A percentile compares a stretch with the other conserved stretches of the same genome.
Evolutionary conservation across 768 basidiomycete genomes (phyloP).

Genomic region (Sarcodon aspratus): DNA sequence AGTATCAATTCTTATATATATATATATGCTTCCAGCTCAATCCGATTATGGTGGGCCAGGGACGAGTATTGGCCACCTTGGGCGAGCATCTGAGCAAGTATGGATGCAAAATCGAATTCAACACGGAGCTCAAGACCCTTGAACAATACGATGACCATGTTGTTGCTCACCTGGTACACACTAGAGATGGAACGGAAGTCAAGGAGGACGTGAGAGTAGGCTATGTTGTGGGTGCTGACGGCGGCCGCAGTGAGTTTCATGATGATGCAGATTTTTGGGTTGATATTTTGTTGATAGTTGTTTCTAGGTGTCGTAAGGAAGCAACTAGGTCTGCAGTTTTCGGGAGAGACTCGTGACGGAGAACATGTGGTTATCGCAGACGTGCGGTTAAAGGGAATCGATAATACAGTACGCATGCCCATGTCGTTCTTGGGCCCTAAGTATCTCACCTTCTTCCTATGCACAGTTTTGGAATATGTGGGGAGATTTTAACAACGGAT

Average conservation of each 20-base stretch:
- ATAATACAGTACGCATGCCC: slow-evolving; percentile 14
- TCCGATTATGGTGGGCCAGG: slow-evolving; percentile 4
- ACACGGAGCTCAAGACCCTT: slow-evolving; percentile 21
- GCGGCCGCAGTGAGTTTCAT: slow-evolving; percentile 18
- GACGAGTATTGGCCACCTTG: slow-evolving; percentile 18
- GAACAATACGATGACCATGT: slow-evolving; percentile 22
- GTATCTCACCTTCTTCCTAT: not conserved
- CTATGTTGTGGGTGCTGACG: slow-evolving; percentile 31
- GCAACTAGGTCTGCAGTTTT: slow-evolving; percentile 27
- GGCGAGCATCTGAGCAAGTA: slow-evolving; percentile 15
- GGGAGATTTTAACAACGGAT: slow-evolving; percentile 4
- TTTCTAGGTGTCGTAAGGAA: slow-evolving; percentile 25
- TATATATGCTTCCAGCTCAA: not conserved
- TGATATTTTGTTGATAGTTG: not conserved
- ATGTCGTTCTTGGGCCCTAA: not conserved
- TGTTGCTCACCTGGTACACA: slow-evolving; percentile 14
- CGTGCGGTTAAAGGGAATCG: slow-evolving; percentile 22
- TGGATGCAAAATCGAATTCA: slow-evolving; percentile 21
- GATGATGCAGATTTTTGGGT: not conserved
- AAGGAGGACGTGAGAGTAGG: slow-evolving; percentile 17
- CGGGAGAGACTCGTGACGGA: slow-evolving; percentile 24
- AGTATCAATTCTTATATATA: not conserved
- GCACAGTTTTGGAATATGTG: slow-evolving; percentile 15
- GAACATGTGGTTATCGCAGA: slow-evolving; percentile 23
- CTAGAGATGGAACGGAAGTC: slow-evolving; percentile 10